Base-by-base conservation (phyloP, 352 stramenopile species). In the Phytophthora foliorum region DNA sequence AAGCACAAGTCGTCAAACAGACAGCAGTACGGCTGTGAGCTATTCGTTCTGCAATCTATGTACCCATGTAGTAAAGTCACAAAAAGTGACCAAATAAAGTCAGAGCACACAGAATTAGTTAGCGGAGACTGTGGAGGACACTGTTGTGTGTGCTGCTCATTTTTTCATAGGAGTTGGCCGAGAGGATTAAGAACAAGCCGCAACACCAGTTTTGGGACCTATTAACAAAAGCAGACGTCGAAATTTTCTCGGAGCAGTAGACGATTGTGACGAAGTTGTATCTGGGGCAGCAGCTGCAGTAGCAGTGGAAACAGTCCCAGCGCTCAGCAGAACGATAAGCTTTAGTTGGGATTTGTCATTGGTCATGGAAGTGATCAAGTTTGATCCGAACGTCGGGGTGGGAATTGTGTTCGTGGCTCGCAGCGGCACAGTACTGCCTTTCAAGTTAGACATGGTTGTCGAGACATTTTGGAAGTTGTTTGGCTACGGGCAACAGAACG, bases 1-100 rank as follows among this genome's bases (percentile, higher is more conserved):
- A 74, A 48, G 46, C 59, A 42, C 36, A 60, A 22, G 25, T 31
- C 4, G 51, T 51, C 29, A 73, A 63, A 22, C 59, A 72, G 50
- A 72, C 64, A 29, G 58, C 34, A 48, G 65, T 73, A 19, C 54
- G 65, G 36, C 38, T 73, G 17, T 73, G n/a, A 54, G 42, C 31
- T 49, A n/a, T 22, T 14, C 48, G 22, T 29, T 7, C 36, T 44
- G 2, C 14, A 44, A 4, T 45, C 11, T 24, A 45, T 22, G 39
- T 45, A 22, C n/a, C 39, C 7, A 22, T 45, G 39, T 45, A 45
- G n/a, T n/a, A 45, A 45, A 45, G 6, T 45, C 34, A 16, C 34
- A 16, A 41, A 39, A 41, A 10, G 34, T 41, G 16, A 41, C 13
- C 11, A 41, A 45, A 21, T 22, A 45, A 21, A 22, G 39, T 45